Conservation (phyloP, 2,329 filamentous ascomycete genomes). For the Cytospora piceae region DNA sequence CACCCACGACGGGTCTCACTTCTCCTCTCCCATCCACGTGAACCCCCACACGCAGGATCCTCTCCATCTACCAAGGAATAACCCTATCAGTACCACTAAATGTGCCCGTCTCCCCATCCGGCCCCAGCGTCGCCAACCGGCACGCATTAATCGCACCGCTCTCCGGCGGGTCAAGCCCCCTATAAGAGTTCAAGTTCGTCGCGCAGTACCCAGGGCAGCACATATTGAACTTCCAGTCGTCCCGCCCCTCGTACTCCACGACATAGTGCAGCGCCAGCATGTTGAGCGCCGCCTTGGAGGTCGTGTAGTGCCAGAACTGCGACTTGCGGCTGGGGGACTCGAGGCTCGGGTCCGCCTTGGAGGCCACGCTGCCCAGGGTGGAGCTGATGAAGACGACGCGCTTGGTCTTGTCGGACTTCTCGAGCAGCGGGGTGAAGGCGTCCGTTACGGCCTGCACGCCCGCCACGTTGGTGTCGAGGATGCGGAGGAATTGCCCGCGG, state of each 20-base stretch:
- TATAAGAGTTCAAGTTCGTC: conserved; percentile 35
- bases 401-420: conserved; percentile 34
- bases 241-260: conserved; percentile 32
- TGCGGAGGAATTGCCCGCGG: conserved; percentile 34
- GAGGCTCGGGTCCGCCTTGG: conserved; percentile 25
- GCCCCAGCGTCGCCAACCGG: conserved; percentile 34
- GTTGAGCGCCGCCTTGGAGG: conserved; percentile 38
- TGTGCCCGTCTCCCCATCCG: conserved; percentile 34
- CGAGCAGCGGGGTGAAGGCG: conserved; percentile 40
- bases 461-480: conserved; percentile 40
- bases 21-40: too few species aligned
- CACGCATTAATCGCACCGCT: conserved; percentile 35
- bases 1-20: neutral
- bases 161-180: conserved; percentile 28
- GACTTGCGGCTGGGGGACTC: neutral
- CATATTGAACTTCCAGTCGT: conserved; percentile 37
- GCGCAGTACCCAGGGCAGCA: conserved; percentile 35
- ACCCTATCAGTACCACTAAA: conserved; percentile 31
- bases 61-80: conserved; percentile 29
- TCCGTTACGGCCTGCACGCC: conserved; percentile 38
- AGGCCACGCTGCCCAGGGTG: conserved; percentile 30
- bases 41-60: too few species aligned
- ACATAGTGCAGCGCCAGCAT: conserved; percentile 33
- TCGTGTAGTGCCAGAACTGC: conserved; percentile 32
- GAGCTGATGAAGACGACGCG: conserved; percentile 37